phyloP scores from a whole-genome alignment of 192 early-diverging fungal species.

The Coemansia sp. region DNA sequence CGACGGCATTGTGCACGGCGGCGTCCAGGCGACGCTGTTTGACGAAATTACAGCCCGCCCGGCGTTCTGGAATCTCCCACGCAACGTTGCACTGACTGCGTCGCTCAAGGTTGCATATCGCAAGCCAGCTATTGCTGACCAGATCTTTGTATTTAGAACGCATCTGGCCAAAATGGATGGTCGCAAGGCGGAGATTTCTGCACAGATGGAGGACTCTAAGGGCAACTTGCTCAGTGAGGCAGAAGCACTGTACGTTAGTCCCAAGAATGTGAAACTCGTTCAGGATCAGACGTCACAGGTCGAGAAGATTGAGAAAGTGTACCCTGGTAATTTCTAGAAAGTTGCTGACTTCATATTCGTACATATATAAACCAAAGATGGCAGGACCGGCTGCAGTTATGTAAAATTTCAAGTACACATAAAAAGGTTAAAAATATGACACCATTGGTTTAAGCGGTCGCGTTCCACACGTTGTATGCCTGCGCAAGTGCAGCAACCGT shows the following conservation, averaged over 20 bases:
- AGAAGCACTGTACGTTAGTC: conserved; percentile 65
- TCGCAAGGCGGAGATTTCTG: conserved; percentile 67
- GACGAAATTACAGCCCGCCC: conserved; percentile 66
- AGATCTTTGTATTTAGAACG: conserved; percentile 57
- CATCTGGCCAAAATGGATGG: conserved; percentile 62
- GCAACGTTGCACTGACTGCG: conserved; percentile 71
- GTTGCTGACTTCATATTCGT: too few species aligned
- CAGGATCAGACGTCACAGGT: conserved; percentile 27
- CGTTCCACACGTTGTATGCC: conserved; percentile 80
- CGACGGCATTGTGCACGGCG: conserved; percentile 77
- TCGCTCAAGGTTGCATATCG: conserved; percentile 77
- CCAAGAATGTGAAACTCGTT: conserved; percentile 49
- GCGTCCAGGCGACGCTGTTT: conserved; percentile 68
- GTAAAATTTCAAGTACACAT: background rate
- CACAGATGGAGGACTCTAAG: conserved; percentile 60
- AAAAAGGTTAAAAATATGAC: background rate
- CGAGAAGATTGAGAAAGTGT: conserved; percentile 30
- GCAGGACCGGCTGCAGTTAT: background rate
- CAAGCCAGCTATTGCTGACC: conserved; percentile 62
- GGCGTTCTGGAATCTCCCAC: conserved; percentile 62
- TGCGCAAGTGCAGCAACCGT: conserved; percentile 88
- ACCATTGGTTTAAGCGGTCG: conserved; percentile 49
- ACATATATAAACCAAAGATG: background rate
- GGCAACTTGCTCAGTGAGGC: conserved; percentile 65
- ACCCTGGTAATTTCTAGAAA: conserved; percentile 43